Base-by-base conservation (phyloP, 2,329 filamentous ascomycete genomes). In the Botrytis fabae region DNA sequence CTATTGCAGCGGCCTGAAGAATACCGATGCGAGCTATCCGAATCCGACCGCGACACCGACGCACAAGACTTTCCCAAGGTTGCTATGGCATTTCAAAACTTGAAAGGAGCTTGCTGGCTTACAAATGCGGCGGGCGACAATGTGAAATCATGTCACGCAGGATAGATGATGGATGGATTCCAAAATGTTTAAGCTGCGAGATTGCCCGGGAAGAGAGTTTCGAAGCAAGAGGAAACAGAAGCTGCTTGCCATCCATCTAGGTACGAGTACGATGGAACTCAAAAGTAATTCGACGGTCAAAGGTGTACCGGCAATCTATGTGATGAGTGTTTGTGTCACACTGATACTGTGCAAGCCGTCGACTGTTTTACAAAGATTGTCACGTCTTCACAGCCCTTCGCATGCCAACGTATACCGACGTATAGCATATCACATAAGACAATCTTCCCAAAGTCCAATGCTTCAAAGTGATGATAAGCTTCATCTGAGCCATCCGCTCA, bases 1-100 rank as follows among this genome's bases (percentile, higher is more conserved):
- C 46, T 48, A 10, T 48, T 22, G 10, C 46, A 22, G 46, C 4
- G 1, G 16, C 46, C 46, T 8, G 9, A 22, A 10, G 22, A 48
- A 48, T n/a, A 40, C 59, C 59, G 22, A 61, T 61, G 35, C 59
- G 35, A 61, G 59, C 59, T 61, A 61, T 40, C 59, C 59, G 59
- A 61, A 38, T 61, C 20, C 59, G 59, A 61, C 9, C 16, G 9
- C 35, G 35, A 40, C 22, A 18, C 20, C 59, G 32, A 10, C 59
- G 38, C 35, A 60, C 35, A 16, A 20, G 28, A 22, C 35, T 60
- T 57, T 38, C 59, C 59, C 46, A 61, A 61, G 59, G 59, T 61
- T 61, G 59, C 59, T 12, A 25, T 40, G 35, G 35, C 25, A 61
- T 22, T 4, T 9, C 22, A 48, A 48, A 48, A 48, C 46, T 48